A percentile compares a stretch with the other conserved stretches of the same genome.
These are phyloP conservation scores for Dendrobium huoshanense DNA, from an alignment of 106 monocot genomes.

Conservation along the genomic window DNA sequence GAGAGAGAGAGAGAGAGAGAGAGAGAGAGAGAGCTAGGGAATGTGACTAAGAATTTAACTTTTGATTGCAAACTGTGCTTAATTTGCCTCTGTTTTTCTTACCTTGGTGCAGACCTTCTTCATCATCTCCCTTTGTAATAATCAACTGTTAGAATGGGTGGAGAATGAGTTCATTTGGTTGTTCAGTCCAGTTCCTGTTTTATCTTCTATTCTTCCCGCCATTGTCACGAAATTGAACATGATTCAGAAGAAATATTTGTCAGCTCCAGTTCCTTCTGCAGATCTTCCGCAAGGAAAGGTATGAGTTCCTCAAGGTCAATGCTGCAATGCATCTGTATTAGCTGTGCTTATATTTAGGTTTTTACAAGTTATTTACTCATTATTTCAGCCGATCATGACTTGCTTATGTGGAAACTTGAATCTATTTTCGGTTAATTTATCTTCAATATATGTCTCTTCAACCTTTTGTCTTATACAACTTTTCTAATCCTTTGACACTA, in stretches of 20 bases:
- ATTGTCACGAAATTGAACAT: constrained; percentile 36
- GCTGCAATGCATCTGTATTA: not conserved
- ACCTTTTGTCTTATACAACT: too few relatives aligned
- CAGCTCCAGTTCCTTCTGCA: constrained; percentile 10
- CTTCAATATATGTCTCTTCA: too few relatives aligned
- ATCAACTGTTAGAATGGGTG: constrained; percentile 49
- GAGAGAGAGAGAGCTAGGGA: too few relatives aligned
- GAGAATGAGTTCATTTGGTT: constrained; percentile 61
- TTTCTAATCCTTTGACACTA: too few relatives aligned
- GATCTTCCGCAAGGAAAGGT: constrained; percentile 30
- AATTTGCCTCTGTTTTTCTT: not conserved
- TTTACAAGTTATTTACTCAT: not conserved
- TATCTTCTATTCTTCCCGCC: constrained; percentile 32
- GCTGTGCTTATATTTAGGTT: not conserved
- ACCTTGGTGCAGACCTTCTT: constrained; percentile 42
- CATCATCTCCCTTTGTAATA: constrained; percentile 59
- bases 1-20: too few relatives aligned
- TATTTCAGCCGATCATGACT: not conserved
- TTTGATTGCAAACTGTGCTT: not conserved
- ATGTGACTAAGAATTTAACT: too few relatives aligned
- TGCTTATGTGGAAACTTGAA: not conserved
- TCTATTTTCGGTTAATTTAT: too few relatives aligned
- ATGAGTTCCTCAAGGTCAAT: not conserved
- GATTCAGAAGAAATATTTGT: constrained; percentile 43
- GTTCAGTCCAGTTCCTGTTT: constrained; percentile 40